Evolutionary conservation across 257 asterid genomes (phyloP).

Genomic region (Solanum piurae): DNA sequence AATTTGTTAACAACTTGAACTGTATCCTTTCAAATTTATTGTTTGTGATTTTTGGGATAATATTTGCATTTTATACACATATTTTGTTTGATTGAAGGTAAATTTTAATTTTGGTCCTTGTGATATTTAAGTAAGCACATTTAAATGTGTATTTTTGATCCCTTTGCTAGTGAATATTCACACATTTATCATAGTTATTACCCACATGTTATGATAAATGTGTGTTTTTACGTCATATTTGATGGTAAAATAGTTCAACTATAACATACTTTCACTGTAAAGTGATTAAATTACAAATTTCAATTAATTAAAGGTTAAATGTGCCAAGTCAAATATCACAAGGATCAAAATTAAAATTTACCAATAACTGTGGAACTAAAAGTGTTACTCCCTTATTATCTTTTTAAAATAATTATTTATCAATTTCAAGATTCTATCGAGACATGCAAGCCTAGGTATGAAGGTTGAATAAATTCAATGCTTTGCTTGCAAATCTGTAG

Average conservation of each 20-base stretch:
- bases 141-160: neutral
- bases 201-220: neutral
- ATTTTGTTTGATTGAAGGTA: neutral
- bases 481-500: neutral
- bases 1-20: constrained; percentile 49
- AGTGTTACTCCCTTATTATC: neutral
- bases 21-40: constrained; percentile 49
- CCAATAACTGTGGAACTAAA: neutral
- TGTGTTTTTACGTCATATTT: neutral
- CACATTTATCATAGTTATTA: neutral
- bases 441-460: neutral
- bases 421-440: neutral
- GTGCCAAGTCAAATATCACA: neutral
- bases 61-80: neutral
- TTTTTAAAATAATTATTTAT: neutral
- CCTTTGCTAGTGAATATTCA: neutral
- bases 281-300: neutral
- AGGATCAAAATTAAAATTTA: neutral
- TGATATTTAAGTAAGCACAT: neutral
- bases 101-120: neutral
- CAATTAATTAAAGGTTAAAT: neutral
- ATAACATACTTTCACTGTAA: neutral
- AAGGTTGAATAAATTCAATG: neutral
- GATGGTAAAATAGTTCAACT: neutral
- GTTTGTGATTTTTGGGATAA: neutral